Evolutionary conservation across 768 basidiomycete species (phyloP), one percentile per base, ranked within the genome.

Genomic region (Naganishia friedmannii): DNA sequence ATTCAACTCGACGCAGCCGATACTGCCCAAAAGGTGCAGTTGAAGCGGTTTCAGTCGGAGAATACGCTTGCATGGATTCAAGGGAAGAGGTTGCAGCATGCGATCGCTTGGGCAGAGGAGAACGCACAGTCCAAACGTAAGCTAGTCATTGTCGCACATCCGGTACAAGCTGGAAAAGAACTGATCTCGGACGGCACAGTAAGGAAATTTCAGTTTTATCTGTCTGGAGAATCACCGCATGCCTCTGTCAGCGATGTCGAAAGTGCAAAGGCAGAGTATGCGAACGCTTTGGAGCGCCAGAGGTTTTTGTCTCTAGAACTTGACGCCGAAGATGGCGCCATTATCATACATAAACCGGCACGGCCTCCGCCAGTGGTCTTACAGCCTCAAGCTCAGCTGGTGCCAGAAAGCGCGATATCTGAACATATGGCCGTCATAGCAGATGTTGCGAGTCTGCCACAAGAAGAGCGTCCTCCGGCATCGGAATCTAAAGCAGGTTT

Each of bases 51-150:
- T 29, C 39, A 42, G 15, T 17, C 60, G 23, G 60, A 63, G n/a
- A 45, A 7, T 26, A 45, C 60, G 0, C 39, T 23, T 42, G 39
- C 37, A 46, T 63, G 60, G 60, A 42, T 63, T 12, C 37, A 28
- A 42, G 26, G 19, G 19, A 63, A 42, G 60, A 63, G 7, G 15
- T 19, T 45, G 26, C 60, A 29, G 39, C 9, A 45, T n/a, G 60
- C 37, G 15, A 63, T 63, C 19, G 39, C 23, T 28, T 42, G 23
- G 42, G 60, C 60, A 13, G 39, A 63, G 15, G 26, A 42, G 17
- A 34, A 63, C 4, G 60, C 60, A 63, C 37, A 63, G 26, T 13
- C 21, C 6, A 63, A 63, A 28, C 42, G 60, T 63, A 63, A 29
- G 60, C 29, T 12, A 7, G 3, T 31, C 6, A 29, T 9, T 5